phyloP scores from a whole-genome alignment of 2,329 filamentous ascomycete genomes.

The Lecanicillium sp. region DNA sequence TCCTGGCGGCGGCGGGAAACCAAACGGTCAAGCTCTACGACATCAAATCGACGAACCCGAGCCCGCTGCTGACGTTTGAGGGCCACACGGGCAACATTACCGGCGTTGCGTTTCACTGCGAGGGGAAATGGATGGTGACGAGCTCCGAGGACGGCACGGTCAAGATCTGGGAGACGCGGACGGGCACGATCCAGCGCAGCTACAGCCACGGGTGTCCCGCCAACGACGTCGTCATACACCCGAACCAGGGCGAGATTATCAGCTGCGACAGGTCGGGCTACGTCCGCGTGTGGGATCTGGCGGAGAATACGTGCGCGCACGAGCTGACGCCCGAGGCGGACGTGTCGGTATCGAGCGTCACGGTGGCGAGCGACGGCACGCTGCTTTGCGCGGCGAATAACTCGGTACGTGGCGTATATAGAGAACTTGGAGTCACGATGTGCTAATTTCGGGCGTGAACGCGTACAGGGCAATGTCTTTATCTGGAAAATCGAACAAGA shows the following conservation, averaged over 20 bases:
- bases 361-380: constrained; percentile 88
- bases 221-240: constrained; percentile 98
- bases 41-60: constrained; percentile 96
- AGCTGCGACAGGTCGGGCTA: constrained; percentile 90
- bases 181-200: constrained; percentile 79
- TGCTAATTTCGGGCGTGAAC: neutral
- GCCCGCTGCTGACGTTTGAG: constrained; percentile 86
- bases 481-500: constrained; percentile 91
- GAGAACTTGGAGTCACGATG: neutral
- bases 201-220: constrained; percentile 85
- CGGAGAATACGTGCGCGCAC: constrained; percentile 94
- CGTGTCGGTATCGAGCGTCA: constrained; percentile 87
- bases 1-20: constrained; percentile 72
- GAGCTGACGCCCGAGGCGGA: constrained; percentile 96
- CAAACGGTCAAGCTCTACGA: constrained; percentile 96
- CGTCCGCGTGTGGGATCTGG: constrained; percentile 91
- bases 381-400: constrained; percentile 93
- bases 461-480: constrained; percentile 78
- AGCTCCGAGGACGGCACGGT: constrained; percentile 94
- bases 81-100: constrained; percentile 95
- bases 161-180: constrained; percentile 93
- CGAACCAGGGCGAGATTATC: constrained; percentile 96
- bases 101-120: constrained; percentile 94
- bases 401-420: constrained; percentile 44
- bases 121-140: constrained; percentile 99